Evolutionary conservation across 179 eudicot species (phyloP), one percentile per base, ranked within the genome.

Genomic region (Vitellaria paradoxa): DNA sequence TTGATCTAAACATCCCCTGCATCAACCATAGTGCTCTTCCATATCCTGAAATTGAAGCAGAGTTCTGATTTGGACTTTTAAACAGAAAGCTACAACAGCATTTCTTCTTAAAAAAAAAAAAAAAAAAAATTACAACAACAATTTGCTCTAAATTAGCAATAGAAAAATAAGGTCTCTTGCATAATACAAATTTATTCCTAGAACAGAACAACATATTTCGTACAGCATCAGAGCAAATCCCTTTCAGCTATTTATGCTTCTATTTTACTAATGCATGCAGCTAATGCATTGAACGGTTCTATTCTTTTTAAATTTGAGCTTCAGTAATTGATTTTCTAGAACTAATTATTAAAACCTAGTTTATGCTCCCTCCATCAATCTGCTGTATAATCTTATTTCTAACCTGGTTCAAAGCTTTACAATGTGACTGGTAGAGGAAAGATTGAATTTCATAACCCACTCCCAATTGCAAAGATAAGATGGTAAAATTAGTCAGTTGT

Each of bases 1-100:
- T 95, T 77, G 92, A 90, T 83, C 92, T 81, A 79, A 90, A 95
- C 92, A 91, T 87, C 78, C 97, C 97, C 17, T 95, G 96, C 99
- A 95, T 95, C 84, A 90, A 85, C 97, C 98, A 91, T 18, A 95
- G 91, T 52, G 84, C 81, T 81, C 88, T 89, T 26, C 97, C 99
- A 80, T 93, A 83, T 30, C 99, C 97, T 94, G 91, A 63, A 64
- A 68, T 73, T 57, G 14, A 49, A 75, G 60, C 64, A 71, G 17
- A 37, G 73, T 7, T 3, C 42, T 40, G 49, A 76, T 62, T 75
- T n/a, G 60, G 66, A 47, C 46, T 74, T 46, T 62, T 17, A 63
- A 47, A 45, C 14, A 74, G 45, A 24, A 50, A 47, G 17, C 24
- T 53, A 8, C 9, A 53, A 49, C 18, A 69, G 5, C 12, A 13